Percentiles rank a stretch among this genome's conserved stretches.
These are phyloP conservation scores for Hemileia vastatrix DNA, from an alignment of 1,284 basidiomycete genomes.

Conservation along the genomic window DNA sequence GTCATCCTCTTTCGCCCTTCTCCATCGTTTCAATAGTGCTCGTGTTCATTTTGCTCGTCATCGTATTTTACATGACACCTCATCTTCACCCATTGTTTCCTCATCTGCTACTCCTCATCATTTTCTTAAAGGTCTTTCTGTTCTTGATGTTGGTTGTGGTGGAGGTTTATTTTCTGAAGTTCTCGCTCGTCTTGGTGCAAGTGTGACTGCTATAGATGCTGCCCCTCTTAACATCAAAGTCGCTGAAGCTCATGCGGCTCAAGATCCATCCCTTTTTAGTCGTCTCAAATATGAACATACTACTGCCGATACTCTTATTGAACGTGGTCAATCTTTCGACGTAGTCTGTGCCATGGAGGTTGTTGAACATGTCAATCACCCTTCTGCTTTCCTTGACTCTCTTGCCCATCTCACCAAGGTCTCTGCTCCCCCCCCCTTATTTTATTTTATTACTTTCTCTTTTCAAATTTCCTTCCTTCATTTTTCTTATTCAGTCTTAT, in stretches of 20 bases:
- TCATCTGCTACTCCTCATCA: not conserved
- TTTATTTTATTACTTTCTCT: not conserved
- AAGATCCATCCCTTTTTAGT: conserved; percentile 54
- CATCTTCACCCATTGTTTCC: not conserved
- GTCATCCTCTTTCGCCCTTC: conserved; percentile 72
- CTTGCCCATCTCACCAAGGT: conserved; percentile 78
- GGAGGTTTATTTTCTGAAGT: conserved; percentile 89
- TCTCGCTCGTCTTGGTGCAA: conserved; percentile 74
- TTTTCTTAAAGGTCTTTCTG: conserved; percentile 56
- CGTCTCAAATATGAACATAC: conserved; percentile 61
- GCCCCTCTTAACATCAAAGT: conserved; percentile 76
- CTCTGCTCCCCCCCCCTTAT: not conserved
- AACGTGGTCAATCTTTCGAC: conserved; percentile 62
- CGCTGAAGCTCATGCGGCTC: conserved; percentile 68
- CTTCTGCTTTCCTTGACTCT: conserved; percentile 67
- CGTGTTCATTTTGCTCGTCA: conserved; percentile 74
- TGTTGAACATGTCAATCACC: conserved; percentile 91
- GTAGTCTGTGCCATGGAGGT: conserved; percentile 97
- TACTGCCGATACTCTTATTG: conserved; percentile 63
- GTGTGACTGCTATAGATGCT: conserved; percentile 80
- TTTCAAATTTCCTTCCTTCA: not conserved
- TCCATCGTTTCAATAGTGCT: conserved; percentile 93
- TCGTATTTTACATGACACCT: conserved; percentile 56
- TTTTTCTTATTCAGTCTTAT: not conserved
- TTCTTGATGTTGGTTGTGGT: conserved; percentile 83